Base-by-base conservation (phyloP, 2,329 filamentous ascomycete genomes). In the Exophiala mesophila region DNA sequence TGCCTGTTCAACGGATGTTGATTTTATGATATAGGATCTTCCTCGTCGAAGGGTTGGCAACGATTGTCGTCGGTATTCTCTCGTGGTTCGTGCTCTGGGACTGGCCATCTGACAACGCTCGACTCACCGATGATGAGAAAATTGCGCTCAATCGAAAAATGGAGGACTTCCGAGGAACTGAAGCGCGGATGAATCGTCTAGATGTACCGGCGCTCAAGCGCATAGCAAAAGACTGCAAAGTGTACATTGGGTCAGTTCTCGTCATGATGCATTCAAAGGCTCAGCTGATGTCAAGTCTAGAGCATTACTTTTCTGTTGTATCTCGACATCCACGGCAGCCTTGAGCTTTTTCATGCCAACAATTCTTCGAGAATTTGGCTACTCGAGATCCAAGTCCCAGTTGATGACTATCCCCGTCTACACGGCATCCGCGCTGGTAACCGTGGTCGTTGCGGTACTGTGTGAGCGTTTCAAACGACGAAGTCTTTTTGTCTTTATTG, bases 41-140 rank as follows among this genome's bases (percentile, higher is more conserved):
- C 50, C 67, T 71, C 20, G 55, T 65, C 3, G 71, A 76, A 55
- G 72, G 71, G 3, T 57, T 72, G 17, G 55, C 64, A 10, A 76
- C 73, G 0, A 58, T 76, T 4, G 39, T 70, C 2, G 32, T 71
- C 1, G 71, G 73, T 5, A 54, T 72, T 4, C 53, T 64, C 3
- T 66, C 77, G 10, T 76, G 71, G 59, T 76, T 78, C 33, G 45
- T 67, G 44, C 61, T 71, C 28, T 59, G 59, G 21, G 65, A 69
- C 45, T 70, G 66, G 66, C 68, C 68, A 0, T 62, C 67, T 38
- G 64, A 61, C 0, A 66, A 65, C 2, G 56, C 45, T 0, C 70
- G 69, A 34, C 57, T 71, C 3, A 65, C 59, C 0, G 56, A 62
- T 17, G 55, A 61, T 3, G 68, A 71, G 36, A 57, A 62, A 16